Conservation (phyloP, 352 stramenopile genomes). For the Pythium graminicola region DNA sequence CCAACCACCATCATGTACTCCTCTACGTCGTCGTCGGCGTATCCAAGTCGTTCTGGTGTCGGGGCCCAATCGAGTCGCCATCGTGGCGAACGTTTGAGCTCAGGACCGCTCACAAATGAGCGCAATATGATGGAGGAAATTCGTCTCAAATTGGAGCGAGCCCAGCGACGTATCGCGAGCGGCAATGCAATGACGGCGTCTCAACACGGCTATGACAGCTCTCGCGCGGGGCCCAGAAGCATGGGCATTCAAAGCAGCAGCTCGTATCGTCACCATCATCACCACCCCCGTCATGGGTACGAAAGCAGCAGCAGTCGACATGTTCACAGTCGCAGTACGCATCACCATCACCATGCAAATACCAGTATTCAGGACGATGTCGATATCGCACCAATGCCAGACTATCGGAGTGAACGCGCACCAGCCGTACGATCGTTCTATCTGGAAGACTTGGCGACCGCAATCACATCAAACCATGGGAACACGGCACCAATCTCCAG, state of each 20-base stretch:
- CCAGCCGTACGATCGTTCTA: slow-evolving; percentile 19
- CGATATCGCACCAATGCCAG: too few relatives aligned
- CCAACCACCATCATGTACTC: slow-evolving; percentile 7
- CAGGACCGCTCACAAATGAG: slow-evolving; percentile 34
- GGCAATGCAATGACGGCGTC: slow-evolving; percentile 23
- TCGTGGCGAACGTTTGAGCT: slow-evolving; percentile 11
- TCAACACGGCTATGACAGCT: slow-evolving; percentile 22
- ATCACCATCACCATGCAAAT: slow-evolving; percentile 20
- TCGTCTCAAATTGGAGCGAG: slow-evolving; percentile 55
- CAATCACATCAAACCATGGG: slow-evolving; percentile 10
- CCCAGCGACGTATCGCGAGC: slow-evolving; percentile 45
- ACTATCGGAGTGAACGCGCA: slow-evolving; percentile 14
- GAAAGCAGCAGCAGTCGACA: slow-evolving; percentile 26
- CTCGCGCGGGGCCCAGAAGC: slow-evolving; percentile 12
- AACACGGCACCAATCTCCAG: not conserved
- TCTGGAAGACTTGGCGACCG: slow-evolving; percentile 19
- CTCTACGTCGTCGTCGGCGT: slow-evolving; percentile 10
- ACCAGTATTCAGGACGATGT: slow-evolving; percentile 25
- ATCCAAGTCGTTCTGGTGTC: slow-evolving; percentile 4
- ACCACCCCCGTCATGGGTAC: slow-evolving; percentile 18
- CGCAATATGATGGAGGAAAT: slow-evolving; percentile 70
- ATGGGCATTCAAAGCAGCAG: slow-evolving; percentile 4
- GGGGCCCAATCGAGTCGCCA: slow-evolving; percentile 7
- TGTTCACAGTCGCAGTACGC: slow-evolving; percentile 20
- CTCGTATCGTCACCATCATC: slow-evolving; percentile 9